These are phyloP conservation scores for Lenzites betulinus DNA, from an alignment of 768 basidiomycete species.

Conservation along the genomic window DNA sequence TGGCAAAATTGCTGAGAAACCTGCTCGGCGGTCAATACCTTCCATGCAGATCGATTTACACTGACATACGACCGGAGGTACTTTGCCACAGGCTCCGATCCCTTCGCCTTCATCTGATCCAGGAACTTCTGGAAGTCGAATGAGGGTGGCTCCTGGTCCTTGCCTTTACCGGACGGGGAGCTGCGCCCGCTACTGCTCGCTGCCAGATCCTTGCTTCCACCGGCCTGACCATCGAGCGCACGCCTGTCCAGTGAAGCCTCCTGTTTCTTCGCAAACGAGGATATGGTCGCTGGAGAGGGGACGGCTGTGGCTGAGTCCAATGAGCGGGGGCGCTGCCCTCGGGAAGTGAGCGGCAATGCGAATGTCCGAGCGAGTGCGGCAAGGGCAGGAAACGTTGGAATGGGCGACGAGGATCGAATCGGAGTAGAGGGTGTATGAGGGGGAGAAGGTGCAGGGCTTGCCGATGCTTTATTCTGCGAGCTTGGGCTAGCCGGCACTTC, in stretches of 20 bases:
- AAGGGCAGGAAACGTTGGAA: constrained; percentile 60
- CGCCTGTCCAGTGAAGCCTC: constrained; percentile 9
- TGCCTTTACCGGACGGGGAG: constrained; percentile 24
- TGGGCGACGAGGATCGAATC: constrained; percentile 35
- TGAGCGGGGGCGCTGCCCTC: constrained; percentile 55
- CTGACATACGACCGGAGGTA: constrained; percentile 88
- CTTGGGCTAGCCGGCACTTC: neutral
- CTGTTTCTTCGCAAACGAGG: constrained; percentile 57
- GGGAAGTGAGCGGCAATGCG: constrained; percentile 47
- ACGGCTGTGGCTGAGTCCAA: constrained; percentile 61
- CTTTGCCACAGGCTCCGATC: constrained; percentile 91
- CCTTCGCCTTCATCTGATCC: constrained; percentile 88
- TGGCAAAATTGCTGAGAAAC: constrained; percentile 91
- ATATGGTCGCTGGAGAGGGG: constrained; percentile 56
- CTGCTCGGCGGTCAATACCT: constrained; percentile 43
- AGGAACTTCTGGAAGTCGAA: constrained; percentile 97
- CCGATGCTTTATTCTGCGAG: neutral
- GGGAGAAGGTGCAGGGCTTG: constrained; percentile 18
- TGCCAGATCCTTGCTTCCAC: constrained; percentile 12
- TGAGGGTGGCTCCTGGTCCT: constrained; percentile 41
- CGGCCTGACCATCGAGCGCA: constrained; percentile 15
- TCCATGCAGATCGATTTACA: constrained; percentile 2
- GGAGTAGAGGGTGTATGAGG: constrained; percentile 36
- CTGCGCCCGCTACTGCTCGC: constrained; percentile 25
- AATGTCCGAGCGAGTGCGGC: constrained; percentile 69